These are phyloP conservation scores for Sarocladium strictum DNA, from an alignment of 2,329 filamentous ascomycete species.

Conservation along the genomic window DNA sequence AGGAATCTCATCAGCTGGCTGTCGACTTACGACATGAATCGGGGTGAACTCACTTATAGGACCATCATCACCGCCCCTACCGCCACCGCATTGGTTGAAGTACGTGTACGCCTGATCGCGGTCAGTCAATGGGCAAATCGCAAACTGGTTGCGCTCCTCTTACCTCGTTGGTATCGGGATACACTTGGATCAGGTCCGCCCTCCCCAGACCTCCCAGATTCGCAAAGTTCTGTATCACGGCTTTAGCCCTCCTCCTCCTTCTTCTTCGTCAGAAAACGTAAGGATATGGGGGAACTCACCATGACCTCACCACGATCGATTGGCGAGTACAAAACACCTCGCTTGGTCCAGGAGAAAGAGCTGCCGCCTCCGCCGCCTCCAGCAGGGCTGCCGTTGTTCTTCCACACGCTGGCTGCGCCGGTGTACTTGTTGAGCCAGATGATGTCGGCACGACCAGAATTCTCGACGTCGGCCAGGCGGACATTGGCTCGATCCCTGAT, in stretches of 20 bases:
- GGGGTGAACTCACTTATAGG: background rate
- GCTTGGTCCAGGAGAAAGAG: background rate
- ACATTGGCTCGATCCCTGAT: constrained; percentile 28
- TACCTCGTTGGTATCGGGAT: background rate
- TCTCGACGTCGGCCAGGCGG: constrained; percentile 30
- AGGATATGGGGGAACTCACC: too few relatives aligned
- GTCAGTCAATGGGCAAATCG: background rate
- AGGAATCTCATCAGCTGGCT: background rate
- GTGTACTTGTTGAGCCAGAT: background rate
- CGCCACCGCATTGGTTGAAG: background rate
- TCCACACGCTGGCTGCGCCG: background rate
- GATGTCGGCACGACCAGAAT: background rate
- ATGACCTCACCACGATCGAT: background rate
- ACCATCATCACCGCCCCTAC: background rate
- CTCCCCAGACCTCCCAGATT: background rate
- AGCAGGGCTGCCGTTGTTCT: background rate
- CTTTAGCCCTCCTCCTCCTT: background rate
- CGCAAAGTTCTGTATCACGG: background rate
- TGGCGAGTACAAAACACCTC: background rate
- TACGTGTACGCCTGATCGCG: background rate
- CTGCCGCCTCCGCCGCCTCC: background rate
- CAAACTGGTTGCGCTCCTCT: background rate
- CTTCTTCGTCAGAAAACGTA: too few relatives aligned
- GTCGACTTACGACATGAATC: background rate
- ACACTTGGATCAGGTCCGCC: background rate